Evolutionary conservation across 1,284 basidiomycete genomes (phyloP).

Genomic region (Apiotrichum domesticum): DNA sequence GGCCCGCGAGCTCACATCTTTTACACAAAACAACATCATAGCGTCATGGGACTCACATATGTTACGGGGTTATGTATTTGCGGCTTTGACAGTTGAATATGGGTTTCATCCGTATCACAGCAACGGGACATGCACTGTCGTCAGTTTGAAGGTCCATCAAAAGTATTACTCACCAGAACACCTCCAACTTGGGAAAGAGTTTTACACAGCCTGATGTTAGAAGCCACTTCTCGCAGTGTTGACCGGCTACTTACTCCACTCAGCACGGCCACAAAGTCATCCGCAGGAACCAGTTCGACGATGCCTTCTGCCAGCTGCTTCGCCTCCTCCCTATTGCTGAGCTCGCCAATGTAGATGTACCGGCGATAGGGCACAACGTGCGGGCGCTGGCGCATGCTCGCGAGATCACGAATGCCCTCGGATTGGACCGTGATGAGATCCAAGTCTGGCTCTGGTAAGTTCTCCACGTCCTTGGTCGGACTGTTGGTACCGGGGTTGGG

Average conservation of each 20-base stretch:
- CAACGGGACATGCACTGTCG: too few species aligned
- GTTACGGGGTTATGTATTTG: too few species aligned
- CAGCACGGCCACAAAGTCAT: constrained; percentile 28
- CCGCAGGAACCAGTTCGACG: constrained; percentile 26
- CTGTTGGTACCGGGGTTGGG: neutral
- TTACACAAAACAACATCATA: constrained; percentile 21
- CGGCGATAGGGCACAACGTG: constrained; percentile 30
- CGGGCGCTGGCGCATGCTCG: constrained; percentile 23
- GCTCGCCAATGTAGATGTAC: constrained; percentile 29
- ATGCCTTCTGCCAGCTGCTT: neutral
- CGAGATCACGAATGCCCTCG: constrained; percentile 24
- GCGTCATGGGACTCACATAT: constrained; percentile 18
- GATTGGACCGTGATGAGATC: constrained; percentile 18
- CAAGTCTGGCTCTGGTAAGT: neutral
- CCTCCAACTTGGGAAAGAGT: too few species aligned
- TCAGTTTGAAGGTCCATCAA: too few species aligned
- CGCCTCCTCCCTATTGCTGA: constrained; percentile 4
- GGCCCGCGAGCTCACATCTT: constrained; percentile 17
- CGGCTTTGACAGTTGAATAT: too few species aligned
- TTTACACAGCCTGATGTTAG: neutral
- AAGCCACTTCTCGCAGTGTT: neutral
- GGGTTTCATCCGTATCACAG: too few species aligned
- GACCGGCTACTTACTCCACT: constrained; percentile 16
- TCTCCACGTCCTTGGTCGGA: neutral
- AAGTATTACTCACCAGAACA: too few species aligned